A percentile compares a stretch with the other conserved stretches of the same genome.
Conservation (phyloP, 768 basidiomycete species). For the Termitomyces sp. region DNA sequence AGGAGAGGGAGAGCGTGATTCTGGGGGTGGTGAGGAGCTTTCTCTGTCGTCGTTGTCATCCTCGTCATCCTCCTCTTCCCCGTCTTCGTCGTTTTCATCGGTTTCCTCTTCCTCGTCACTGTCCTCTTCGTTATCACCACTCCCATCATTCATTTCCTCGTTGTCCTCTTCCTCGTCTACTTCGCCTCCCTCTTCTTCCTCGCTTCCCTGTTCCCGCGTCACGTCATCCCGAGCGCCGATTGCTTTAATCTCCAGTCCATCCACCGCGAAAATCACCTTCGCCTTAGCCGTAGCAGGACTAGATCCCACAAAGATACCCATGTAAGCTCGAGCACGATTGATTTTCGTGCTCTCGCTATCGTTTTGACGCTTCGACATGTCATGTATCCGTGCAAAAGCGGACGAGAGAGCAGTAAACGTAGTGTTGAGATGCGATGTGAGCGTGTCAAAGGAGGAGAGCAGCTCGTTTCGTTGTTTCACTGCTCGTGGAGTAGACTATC, state of each 20-base stretch:
- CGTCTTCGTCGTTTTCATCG: constrained; percentile 11
- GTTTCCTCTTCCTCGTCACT: constrained; percentile 11
- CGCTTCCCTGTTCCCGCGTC: constrained; percentile 19
- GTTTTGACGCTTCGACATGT: not conserved
- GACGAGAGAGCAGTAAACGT: constrained; percentile 72
- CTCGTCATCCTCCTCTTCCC: constrained; percentile 5
- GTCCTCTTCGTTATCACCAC: constrained; percentile 9
- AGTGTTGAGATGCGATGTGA: constrained; percentile 68
- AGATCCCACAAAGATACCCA: constrained; percentile 64
- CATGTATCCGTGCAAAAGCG: constrained; percentile 41
- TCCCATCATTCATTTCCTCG: constrained; percentile 11
- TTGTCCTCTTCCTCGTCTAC: constrained; percentile 14
- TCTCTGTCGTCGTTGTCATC: not conserved
- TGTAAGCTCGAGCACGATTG: constrained; percentile 34
- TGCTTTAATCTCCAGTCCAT: constrained; percentile 52
- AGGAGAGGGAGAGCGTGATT: constrained; percentile 5
- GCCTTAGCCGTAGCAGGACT: constrained; percentile 57
- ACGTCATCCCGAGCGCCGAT: constrained; percentile 31
- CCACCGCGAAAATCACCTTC: constrained; percentile 55
- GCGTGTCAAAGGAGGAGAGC: constrained; percentile 60
- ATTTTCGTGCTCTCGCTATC: not conserved
- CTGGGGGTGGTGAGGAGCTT: constrained; percentile 2
- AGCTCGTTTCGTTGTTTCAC: constrained; percentile 59
- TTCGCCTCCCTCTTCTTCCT: constrained; percentile 11
- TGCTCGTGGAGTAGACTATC: constrained; percentile 40